Evolutionary conservation across 345 rosid genomes (phyloP), one percentile per base, ranked within the genome.

Genomic region (Lepidium africanum): DNA sequence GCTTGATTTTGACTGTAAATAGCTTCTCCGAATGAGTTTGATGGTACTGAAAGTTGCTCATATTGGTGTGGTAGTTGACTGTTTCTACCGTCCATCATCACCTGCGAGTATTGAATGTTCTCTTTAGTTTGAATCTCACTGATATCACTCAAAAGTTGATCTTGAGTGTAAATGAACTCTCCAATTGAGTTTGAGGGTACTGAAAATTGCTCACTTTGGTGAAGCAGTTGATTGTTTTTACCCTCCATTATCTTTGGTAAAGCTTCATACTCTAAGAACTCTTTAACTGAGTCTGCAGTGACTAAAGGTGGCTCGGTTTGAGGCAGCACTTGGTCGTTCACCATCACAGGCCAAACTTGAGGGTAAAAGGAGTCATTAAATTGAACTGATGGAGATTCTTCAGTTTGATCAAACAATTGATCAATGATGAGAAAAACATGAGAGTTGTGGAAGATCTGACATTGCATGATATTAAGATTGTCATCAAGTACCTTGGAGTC

Each of bases 361-460:
- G n/a, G 5, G 33, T 10, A 10, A 48, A 6, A 30, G 23, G 12
- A 48, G 6, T 4, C 7, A 5, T 21, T n/a, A 21, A 5, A 19
- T 10, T 6, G 52, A 10, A 17, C 10, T 45, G 10, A 7, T 17
- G 2, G 36, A 64, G 69, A 6, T 37, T 21, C 13, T 19, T 50
- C 25, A 0, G n/a, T 19, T 11, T 50, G 59, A 64, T 11, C 16
- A 57, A 7, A 51, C n/a, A 15, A 8, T 39, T 38, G 48, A 27
- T 19, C 52, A 8, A 36, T 7, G 32, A 40, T 19, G 37, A 93
- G 88, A 41, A 71, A 79, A 63, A 93, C 63, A 32, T 13, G 84
- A 5, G 91, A 87, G 75, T 83, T 71, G 0, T 83, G 74, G 13
- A 78, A 53, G 75, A 88, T 77, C 5, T 75, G 63, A 9, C 83